These are phyloP conservation scores for Coniochaeta sp. DNA, from an alignment of 2,329 filamentous ascomycete species.

Conservation along the genomic window DNA sequence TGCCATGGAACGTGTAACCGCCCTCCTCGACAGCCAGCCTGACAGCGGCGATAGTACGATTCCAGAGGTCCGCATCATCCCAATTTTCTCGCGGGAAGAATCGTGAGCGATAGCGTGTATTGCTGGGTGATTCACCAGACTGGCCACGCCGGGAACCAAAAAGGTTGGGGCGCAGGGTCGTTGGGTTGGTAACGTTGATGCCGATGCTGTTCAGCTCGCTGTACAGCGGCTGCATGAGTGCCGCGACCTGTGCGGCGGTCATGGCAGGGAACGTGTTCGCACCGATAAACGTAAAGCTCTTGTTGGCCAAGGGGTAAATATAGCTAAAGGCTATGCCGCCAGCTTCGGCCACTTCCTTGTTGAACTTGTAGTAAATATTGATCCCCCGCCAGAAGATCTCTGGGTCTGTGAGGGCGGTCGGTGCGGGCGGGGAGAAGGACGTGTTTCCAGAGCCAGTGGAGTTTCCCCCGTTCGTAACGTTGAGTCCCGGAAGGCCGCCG, in stretches of 20 bases:
- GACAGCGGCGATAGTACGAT: constrained; percentile 12
- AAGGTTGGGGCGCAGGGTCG: neutral
- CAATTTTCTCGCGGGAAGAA: constrained; percentile 17
- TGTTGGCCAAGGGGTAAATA: constrained; percentile 17
- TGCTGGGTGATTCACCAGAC: constrained; percentile 10
- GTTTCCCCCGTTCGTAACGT: neutral
- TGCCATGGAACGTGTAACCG: constrained; percentile 18
- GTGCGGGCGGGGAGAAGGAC: neutral
- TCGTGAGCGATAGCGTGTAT: constrained; percentile 18
- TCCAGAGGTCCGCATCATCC: constrained; percentile 10
- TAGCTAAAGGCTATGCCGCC: constrained; percentile 18
- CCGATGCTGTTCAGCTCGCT: constrained; percentile 23
- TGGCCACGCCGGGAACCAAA: constrained; percentile 10
- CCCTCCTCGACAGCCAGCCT: constrained; percentile 13
- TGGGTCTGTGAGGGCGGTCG: constrained; percentile 1
- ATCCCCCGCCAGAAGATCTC: constrained; percentile 18
- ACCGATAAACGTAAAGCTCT: constrained; percentile 15
- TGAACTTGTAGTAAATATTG: constrained; percentile 14
- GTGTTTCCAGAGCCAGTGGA: neutral
- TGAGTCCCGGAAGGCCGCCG: neutral
- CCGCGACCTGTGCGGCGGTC: constrained; percentile 18
- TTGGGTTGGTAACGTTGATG: constrained; percentile 13
- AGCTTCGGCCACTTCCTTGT: constrained; percentile 11
- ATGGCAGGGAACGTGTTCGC: constrained; percentile 19
- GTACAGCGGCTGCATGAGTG: constrained; percentile 22